These are phyloP conservation scores for Zygoascus tannicola DNA, from an alignment of 805 yeast species.

Conservation along the genomic window DNA sequence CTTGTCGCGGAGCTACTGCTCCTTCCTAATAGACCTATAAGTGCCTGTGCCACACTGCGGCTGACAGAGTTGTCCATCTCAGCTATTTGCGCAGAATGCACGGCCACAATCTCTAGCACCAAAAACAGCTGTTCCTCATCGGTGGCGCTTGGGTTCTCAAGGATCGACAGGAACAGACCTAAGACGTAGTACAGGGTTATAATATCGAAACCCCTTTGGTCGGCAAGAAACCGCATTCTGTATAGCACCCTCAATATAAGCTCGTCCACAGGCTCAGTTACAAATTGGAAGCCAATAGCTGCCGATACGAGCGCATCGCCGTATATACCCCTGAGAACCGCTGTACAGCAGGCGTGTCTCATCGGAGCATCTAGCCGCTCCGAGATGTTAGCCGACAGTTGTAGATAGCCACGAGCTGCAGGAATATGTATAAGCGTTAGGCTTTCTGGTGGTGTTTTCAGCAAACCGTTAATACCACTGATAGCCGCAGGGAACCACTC, in stretches of 20 bases:
- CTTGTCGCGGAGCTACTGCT: too few species aligned
- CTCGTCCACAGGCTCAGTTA: constrained; percentile 44
- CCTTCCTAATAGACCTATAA: not conserved
- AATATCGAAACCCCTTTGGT: constrained; percentile 60
- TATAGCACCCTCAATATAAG: constrained; percentile 60
- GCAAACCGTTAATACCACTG: constrained; percentile 28
- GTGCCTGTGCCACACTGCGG: constrained; percentile 31
- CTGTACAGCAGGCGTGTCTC: constrained; percentile 54
- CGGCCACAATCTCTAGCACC: constrained; percentile 58
- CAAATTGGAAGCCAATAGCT: constrained; percentile 37
- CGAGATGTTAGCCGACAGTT: constrained; percentile 44
- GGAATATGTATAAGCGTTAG: constrained; percentile 20
- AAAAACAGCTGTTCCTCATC: constrained; percentile 77
- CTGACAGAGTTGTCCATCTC: not conserved
- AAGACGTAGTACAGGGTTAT: constrained; percentile 61
- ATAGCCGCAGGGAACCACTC: constrained; percentile 65
- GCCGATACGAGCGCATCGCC: constrained; percentile 19
- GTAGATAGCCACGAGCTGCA: constrained; percentile 44
- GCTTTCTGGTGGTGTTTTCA: not conserved
- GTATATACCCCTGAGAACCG: constrained; percentile 51
- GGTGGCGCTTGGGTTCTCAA: constrained; percentile 26
- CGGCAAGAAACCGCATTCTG: constrained; percentile 63
- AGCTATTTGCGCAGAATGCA: constrained; percentile 42
- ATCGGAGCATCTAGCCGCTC: constrained; percentile 39
- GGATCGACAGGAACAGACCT: constrained; percentile 66